Conservation (phyloP, 1,284 basidiomycete species). For the Acaromyces ingoldii region DNA sequence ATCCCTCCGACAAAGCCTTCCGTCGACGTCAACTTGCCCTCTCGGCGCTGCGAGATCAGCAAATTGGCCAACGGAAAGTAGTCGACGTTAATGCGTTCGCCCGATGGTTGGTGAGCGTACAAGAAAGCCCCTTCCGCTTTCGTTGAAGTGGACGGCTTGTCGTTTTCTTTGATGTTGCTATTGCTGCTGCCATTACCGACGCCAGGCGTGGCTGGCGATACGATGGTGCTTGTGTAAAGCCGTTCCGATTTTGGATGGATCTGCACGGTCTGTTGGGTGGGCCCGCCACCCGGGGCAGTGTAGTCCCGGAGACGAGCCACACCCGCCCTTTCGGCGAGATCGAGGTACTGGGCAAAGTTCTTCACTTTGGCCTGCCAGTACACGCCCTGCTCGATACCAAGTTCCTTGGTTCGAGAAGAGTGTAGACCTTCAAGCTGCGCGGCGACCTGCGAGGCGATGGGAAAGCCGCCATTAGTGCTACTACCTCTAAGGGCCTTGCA, state of each 20-base stretch:
- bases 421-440: slow-evolving; percentile 15
- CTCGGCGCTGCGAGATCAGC: not conserved
- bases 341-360: slow-evolving; percentile 31
- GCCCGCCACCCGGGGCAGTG: slow-evolving; percentile 14
- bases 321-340: slow-evolving; percentile 24
- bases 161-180: not conserved
- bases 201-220: not conserved
- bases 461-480: slow-evolving; percentile 12
- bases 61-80: slow-evolving; percentile 13
- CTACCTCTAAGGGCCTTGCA: slow-evolving; percentile 25
- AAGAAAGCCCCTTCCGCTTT: not conserved
- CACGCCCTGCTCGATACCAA: slow-evolving; percentile 21
- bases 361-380: slow-evolving; percentile 25
- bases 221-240: not conserved
- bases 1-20: not conserved
- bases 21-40: slow-evolving; percentile 1
- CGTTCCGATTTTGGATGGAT: slow-evolving; percentile 1
- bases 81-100: not conserved
- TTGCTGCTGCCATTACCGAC: not conserved
- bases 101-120: slow-evolving; percentile 6
- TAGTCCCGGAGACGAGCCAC: slow-evolving; percentile 25
- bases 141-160: not conserved
- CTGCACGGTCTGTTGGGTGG: not conserved
- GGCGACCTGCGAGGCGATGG: slow-evolving; percentile 20
- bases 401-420: slow-evolving; percentile 14